These are phyloP conservation scores for Citrus reticulata DNA, from an alignment of 345 rosid species.

Conservation along the genomic window DNA sequence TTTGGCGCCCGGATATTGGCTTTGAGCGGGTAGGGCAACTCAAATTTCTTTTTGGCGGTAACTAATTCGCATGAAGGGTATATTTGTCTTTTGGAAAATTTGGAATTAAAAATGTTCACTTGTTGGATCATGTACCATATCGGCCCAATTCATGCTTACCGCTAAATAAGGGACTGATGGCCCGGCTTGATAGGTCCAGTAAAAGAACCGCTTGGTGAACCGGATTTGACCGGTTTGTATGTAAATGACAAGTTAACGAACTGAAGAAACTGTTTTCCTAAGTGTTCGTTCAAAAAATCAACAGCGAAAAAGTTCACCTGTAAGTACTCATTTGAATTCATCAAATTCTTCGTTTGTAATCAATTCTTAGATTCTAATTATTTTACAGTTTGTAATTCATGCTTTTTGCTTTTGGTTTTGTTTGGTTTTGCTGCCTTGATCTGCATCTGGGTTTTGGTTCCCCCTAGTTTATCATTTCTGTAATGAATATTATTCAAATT, in stretches of 20 bases:
- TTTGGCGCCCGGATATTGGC: constrained; percentile 2
- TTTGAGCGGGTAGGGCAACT: constrained; percentile 17
- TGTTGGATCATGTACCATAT: background rate
- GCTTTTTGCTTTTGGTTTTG: background rate
- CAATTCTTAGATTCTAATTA: background rate
- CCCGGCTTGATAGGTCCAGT: background rate
- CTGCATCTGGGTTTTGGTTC: background rate
- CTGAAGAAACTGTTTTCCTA: background rate
- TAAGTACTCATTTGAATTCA: background rate
- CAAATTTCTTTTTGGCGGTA: constrained; percentile 13
- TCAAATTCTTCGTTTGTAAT: background rate
- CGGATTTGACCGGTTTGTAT: background rate
- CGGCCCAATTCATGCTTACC: background rate
- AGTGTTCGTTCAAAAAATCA: background rate
- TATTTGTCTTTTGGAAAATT: background rate
- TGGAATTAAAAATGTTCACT: background rate
- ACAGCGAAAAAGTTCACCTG: background rate
- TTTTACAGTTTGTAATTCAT: background rate
- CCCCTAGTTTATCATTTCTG: background rate
- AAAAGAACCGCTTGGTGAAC: background rate
- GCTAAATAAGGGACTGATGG: background rate
- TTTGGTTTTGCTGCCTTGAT: background rate
- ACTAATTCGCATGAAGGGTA: background rate
- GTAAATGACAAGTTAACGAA: no score
- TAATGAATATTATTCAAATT: background rate